Base-by-base conservation (phyloP, 2,329 filamentous ascomycete genomes). In the Trichophyton schoenleinii region DNA sequence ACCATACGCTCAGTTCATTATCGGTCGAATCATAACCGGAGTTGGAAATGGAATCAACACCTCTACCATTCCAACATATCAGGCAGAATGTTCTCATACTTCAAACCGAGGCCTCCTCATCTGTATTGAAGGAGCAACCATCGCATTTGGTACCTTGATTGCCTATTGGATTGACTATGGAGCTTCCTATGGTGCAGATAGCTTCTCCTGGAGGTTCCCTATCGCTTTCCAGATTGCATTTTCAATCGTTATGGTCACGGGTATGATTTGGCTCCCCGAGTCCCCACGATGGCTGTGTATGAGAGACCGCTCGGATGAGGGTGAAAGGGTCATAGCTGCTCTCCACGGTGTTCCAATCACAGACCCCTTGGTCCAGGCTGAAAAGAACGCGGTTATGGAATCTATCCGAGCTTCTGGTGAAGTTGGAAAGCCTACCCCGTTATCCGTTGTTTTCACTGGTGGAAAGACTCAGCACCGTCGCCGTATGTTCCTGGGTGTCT, bases 81-180 rank as follows among this genome's bases (percentile, higher is more conserved):
- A 79, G 68, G 73, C 76, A 4, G 77, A 80, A 63, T 78, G 76
- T 66, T 75, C 76, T 2, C 72, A 70, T 57, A 76, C 80, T 0
- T 77, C 77, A 62, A 83, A 82, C 68, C 77, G 81, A 57, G 82
- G 81, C 55, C 76, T 81, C 18, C 71, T 83, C 48, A 81, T 83
- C 64, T 82, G 80, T 66, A 80, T 83, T 62, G 80, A 76, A 67
- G 78, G 74, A 63, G 77, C 75, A 58, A 68, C 73, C 20, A 75
- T 78, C 20, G 74, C 76, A 2, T 73, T 78, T 57, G 76, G 77
- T 11, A 77, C 74, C 0, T 66, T 77, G 5, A 76, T 79, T 57
- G 74, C 75, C 1, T 78, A 78, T 67, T 78, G 75, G 75, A 70
- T 75, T 61, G 74, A 76, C 53, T 78, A 73, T 60, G 75, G 74